phyloP scores from a whole-genome alignment of 1,284 basidiomycete species.

The Coniferiporia sulphurascens region DNA sequence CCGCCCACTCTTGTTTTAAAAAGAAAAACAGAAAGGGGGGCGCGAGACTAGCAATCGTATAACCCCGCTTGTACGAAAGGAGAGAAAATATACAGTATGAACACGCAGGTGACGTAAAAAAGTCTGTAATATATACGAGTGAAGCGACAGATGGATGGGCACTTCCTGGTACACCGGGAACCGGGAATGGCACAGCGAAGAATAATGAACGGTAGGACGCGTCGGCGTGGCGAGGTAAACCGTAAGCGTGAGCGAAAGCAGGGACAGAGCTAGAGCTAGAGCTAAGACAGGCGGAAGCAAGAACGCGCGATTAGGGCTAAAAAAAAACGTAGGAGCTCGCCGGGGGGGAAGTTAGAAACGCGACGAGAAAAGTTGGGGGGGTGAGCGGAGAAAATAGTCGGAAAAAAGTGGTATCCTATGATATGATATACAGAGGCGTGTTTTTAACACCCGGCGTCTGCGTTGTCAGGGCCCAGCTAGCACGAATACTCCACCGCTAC shows the following conservation, averaged over 20 bases:
- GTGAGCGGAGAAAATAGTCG: background rate
- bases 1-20: background rate
- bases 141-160: background rate
- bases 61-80: background rate
- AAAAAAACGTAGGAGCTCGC: background rate
- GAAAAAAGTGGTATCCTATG: background rate
- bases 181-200: background rate
- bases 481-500: no score
- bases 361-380: background rate
- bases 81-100: background rate
- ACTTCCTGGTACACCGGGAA: conserved; percentile 8
- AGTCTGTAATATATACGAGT: background rate
- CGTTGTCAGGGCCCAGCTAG: background rate
- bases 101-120: background rate
- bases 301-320: background rate
- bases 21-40: background rate
- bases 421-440: conserved; percentile 10
- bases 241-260: background rate
- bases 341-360: no score
- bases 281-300: background rate
- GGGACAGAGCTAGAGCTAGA: background rate
- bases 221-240: no score
- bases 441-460: background rate
- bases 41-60: background rate
- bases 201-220: background rate